These are phyloP conservation scores for Colletotrichum tofieldiae DNA, from an alignment of 2,329 filamentous ascomycete species.

Conservation along the genomic window DNA sequence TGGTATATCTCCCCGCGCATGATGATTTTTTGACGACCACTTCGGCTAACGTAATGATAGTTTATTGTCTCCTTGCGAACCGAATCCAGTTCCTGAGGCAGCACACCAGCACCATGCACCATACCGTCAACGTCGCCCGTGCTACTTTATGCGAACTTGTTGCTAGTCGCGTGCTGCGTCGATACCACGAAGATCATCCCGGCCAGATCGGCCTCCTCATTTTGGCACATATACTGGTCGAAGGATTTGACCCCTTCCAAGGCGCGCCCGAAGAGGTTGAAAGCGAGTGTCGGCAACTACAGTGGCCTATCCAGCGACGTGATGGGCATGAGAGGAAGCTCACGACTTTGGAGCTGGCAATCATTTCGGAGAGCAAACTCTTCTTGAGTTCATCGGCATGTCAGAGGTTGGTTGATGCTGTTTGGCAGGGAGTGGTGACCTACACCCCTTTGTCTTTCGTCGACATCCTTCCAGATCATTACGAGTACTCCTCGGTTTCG, in stretches of 20 bases:
- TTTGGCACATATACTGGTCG: constrained; percentile 78
- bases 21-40: not conserved
- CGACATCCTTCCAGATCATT: constrained; percentile 82
- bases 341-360: constrained; percentile 80
- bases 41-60: constrained; percentile 51
- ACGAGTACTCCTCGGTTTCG: constrained; percentile 79
- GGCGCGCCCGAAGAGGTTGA: constrained; percentile 75
- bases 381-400: constrained; percentile 79
- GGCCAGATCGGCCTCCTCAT: constrained; percentile 75
- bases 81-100: constrained; percentile 79
- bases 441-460: constrained; percentile 81
- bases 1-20: constrained; percentile 54
- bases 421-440: constrained; percentile 78
- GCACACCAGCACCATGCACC: constrained; percentile 76
- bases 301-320: constrained; percentile 58
- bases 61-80: constrained; percentile 82
- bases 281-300: constrained; percentile 45
- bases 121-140: constrained; percentile 78
- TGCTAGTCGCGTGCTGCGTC: constrained; percentile 76
- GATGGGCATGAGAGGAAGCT: constrained; percentile 67
- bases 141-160: constrained; percentile 79
- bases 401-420: constrained; percentile 79
- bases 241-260: constrained; percentile 81
- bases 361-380: constrained; percentile 79
- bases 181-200: constrained; percentile 78